These are phyloP conservation scores for Fusarium begoniae DNA, from an alignment of 2,329 filamentous ascomycete genomes.

Conservation along the genomic window DNA sequence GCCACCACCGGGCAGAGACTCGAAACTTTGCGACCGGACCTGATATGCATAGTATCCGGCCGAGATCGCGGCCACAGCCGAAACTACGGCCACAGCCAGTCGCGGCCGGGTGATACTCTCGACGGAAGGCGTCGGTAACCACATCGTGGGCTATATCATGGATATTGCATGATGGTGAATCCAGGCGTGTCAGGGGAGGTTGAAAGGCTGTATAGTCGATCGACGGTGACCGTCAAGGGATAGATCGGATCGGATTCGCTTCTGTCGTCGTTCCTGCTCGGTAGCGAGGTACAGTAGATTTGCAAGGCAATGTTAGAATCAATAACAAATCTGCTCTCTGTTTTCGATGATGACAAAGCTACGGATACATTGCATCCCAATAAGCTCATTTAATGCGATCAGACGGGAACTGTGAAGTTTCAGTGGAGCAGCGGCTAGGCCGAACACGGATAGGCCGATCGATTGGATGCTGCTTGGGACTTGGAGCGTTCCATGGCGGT, in stretches of 20 bases:
- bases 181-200: slow-evolving; percentile 12
- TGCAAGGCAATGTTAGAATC: not conserved
- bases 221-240: not conserved
- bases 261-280: not conserved
- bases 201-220: not conserved
- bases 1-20: slow-evolving; percentile 43
- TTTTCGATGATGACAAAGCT: slow-evolving; percentile 36
- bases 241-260: not conserved
- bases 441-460: not conserved
- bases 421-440: slow-evolving; percentile 17
- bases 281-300: not conserved
- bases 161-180: slow-evolving; percentile 46
- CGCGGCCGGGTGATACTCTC: slow-evolving; percentile 65
- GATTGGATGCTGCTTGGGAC: not conserved
- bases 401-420: slow-evolving; percentile 11
- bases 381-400: slow-evolving; percentile 13
- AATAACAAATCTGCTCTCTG: slow-evolving; percentile 10
- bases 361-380: not conserved
- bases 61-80: slow-evolving; percentile 65
- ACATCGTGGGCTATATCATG: slow-evolving; percentile 53
- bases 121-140: slow-evolving; percentile 58
- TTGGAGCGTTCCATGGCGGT: not conserved
- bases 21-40: slow-evolving; percentile 41
- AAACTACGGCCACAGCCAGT: slow-evolving; percentile 64
- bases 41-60: slow-evolving; percentile 68